Conservation (phyloP, 192 early-diverging fungal genomes). For the Podila horticola region DNA sequence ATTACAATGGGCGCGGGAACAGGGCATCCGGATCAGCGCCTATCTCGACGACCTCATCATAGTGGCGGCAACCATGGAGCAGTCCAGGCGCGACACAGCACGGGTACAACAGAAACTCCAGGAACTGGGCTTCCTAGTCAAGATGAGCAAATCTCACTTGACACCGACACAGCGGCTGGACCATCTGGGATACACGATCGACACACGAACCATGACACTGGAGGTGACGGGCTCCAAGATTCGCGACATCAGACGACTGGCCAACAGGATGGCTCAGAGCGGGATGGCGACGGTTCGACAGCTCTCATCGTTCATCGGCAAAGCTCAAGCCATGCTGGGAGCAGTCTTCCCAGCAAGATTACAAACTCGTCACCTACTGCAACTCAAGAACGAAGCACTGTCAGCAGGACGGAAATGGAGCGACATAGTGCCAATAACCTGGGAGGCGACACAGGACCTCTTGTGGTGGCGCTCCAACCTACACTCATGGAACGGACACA, state of each 20-base stretch:
- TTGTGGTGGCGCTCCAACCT: slow-evolving; percentile 20
- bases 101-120: slow-evolving; percentile 4
- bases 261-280: slow-evolving; percentile 4
- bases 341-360: slow-evolving; percentile 44
- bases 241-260: background rate
- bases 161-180: slow-evolving; percentile 10
- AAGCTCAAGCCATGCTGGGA: slow-evolving; percentile 16
- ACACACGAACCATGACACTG: slow-evolving; percentile 28
- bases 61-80: background rate
- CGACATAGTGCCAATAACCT: slow-evolving; percentile 7
- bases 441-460: slow-evolving; percentile 11
- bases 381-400: slow-evolving; percentile 35
- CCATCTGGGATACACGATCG: slow-evolving; percentile 28
- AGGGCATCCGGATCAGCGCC: slow-evolving; percentile 28
- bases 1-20: background rate
- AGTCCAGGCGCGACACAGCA: background rate
- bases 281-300: slow-evolving; percentile 9
- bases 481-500: slow-evolving; percentile 34
- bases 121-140: slow-evolving; percentile 23
- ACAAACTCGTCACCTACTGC: slow-evolving; percentile 15
- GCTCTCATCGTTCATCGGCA: slow-evolving; percentile 32
- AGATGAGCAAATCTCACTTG: slow-evolving; percentile 14
- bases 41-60: slow-evolving; percentile 49
- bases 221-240: background rate
- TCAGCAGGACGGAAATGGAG: background rate